phyloP scores from a whole-genome alignment of 1,139 yeast genomes.

The Candida gigantensis region DNA sequence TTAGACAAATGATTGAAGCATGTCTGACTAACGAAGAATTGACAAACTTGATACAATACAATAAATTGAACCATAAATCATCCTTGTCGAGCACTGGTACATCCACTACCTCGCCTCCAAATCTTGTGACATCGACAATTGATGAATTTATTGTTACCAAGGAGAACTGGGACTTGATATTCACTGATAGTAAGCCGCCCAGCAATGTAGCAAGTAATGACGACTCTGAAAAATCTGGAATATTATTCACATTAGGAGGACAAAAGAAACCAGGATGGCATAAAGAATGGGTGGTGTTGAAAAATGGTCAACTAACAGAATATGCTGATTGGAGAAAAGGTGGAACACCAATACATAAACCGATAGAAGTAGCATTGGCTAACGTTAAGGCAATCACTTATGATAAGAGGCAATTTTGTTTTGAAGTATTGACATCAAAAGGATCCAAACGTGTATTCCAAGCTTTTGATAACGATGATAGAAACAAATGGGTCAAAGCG shows the following conservation, averaged over 20 bases:
- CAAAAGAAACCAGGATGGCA: slow-evolving; percentile 85
- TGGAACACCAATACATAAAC: slow-evolving; percentile 59
- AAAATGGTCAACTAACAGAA: slow-evolving; percentile 67
- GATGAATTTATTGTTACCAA: slow-evolving; percentile 24
- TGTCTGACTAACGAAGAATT: slow-evolving; percentile 44
- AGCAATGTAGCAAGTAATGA: slow-evolving; percentile 17
- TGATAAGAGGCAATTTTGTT: slow-evolving; percentile 58
- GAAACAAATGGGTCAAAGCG: slow-evolving; percentile 68
- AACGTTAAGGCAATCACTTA: slow-evolving; percentile 56
- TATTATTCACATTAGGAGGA: slow-evolving; percentile 69
- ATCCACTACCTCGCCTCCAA: slow-evolving; percentile 8
- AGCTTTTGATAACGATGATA: slow-evolving; percentile 69
- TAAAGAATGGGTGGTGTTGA: slow-evolving; percentile 82
- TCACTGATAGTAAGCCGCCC: slow-evolving; percentile 18
- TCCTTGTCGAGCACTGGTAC: background rate
- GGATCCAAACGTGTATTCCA: slow-evolving; percentile 77
- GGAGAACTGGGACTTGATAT: slow-evolving; percentile 37
- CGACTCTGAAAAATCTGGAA: slow-evolving; percentile 48
- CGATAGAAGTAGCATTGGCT: slow-evolving; percentile 74
- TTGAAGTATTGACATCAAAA: slow-evolving; percentile 72
- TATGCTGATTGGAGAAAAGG: slow-evolving; percentile 85
- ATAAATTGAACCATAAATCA: slow-evolving; percentile 24
- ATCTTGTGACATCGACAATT: slow-evolving; percentile 14
- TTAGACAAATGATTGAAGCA: slow-evolving; percentile 47
- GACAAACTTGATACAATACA: slow-evolving; percentile 33